Conservation (phyloP, 2,329 filamentous ascomycete species). For the Byssochlamys sp. region DNA sequence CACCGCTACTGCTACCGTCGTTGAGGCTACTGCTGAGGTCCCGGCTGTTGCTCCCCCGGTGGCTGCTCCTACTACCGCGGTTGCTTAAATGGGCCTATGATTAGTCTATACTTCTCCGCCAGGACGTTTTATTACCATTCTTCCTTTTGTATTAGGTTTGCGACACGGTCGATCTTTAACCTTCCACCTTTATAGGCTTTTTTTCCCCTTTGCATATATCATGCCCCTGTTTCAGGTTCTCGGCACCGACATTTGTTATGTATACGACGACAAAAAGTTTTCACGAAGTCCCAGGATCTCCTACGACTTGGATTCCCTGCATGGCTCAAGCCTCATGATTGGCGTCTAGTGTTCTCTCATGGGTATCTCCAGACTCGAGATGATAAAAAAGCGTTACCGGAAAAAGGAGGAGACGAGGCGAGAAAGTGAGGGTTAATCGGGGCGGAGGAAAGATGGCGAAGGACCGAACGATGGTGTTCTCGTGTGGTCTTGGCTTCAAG, state of each 20-base stretch:
- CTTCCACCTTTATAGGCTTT: conserved; percentile 10
- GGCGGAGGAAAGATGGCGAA: conserved; percentile 18
- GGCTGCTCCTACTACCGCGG: conserved; percentile 34
- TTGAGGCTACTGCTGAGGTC: conserved; percentile 29
- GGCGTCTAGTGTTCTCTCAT: conserved; percentile 33
- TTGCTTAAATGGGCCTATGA: conserved; percentile 28
- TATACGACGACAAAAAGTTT: conserved; percentile 36
- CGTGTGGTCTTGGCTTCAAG: conserved; percentile 18
- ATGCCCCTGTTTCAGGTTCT: conserved; percentile 19
- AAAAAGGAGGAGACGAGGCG: conserved; percentile 23
- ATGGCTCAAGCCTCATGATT: conserved; percentile 32
- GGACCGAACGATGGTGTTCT: conserved; percentile 19
- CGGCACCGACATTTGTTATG: conserved; percentile 24
- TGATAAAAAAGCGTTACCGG: conserved; percentile 24
- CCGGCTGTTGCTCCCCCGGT: conserved; percentile 15
- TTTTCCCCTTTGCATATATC: conserved; percentile 34
- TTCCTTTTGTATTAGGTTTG: conserved; percentile 23
- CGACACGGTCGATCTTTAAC: conserved; percentile 12
- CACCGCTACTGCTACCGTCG: conserved; percentile 23
- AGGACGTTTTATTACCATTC: conserved; percentile 11
- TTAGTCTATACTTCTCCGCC: conserved; percentile 10
- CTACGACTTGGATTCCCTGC: conserved; percentile 23
- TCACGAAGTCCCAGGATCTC: conserved; percentile 29
- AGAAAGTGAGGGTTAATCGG: conserved; percentile 21
- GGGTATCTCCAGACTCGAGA: conserved; percentile 26